Evolutionary conservation across 2,329 filamentous ascomycete species (phyloP).

Genomic region (Ramularia collo-cygni): DNA sequence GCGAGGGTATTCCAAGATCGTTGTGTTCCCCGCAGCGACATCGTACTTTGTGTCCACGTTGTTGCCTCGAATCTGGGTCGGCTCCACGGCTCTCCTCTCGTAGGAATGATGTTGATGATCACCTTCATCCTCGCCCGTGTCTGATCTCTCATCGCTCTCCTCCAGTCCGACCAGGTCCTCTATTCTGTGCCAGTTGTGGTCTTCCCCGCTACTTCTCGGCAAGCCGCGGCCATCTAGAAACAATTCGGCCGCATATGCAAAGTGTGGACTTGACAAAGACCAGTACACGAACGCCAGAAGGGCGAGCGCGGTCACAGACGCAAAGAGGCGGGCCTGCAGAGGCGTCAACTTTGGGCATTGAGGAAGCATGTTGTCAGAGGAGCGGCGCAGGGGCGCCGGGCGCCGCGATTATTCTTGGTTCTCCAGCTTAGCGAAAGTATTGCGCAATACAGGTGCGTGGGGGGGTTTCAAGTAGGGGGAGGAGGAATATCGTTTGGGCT

Average conservation of each 20-base stretch:
- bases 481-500: no score
- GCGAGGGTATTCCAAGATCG: conserved; percentile 59
- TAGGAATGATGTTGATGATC: conserved; percentile 40
- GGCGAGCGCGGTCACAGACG: conserved; percentile 56
- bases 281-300: conserved; percentile 56
- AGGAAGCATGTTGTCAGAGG: conserved; percentile 20
- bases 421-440: conserved; percentile 6
- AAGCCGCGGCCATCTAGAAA: conserved; percentile 23
- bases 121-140: conserved; percentile 2
- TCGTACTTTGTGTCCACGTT: conserved; percentile 50
- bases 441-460: no score
- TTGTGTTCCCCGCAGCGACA: conserved; percentile 54
- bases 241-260: conserved; percentile 57
- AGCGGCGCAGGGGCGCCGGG: conserved; percentile 5
- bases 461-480: no score
- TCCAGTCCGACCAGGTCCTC: conserved; percentile 27
- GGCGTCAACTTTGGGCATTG: conserved; percentile 53
- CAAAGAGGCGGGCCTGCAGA: conserved; percentile 65
- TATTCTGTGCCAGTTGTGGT: conserved; percentile 44
- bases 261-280: conserved; percentile 50
- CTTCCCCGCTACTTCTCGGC: conserved; percentile 34
- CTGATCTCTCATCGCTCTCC: conserved; percentile 23
- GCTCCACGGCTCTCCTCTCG: conserved; percentile 33
- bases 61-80: conserved; percentile 41
- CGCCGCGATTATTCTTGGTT: conserved; percentile 12